A percentile compares a stretch with the other conserved stretches of the same genome.
Evolutionary conservation across 768 basidiomycete species (phyloP).

Genomic region (Lyophyllum semitale): DNA sequence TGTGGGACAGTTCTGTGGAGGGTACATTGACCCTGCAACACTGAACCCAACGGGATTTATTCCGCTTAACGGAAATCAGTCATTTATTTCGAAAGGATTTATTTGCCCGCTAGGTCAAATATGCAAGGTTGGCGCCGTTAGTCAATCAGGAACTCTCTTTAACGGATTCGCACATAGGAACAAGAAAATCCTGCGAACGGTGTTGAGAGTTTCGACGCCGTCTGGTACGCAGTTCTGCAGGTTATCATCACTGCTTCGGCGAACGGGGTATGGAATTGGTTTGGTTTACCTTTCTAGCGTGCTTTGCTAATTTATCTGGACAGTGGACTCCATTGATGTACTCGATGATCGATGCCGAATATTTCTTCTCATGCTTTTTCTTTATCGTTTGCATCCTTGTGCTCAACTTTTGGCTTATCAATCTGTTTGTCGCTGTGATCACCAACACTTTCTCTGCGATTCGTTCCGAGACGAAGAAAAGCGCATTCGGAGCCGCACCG

Average conservation of each 20-base stretch:
- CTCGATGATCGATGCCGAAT: conserved; percentile 85
- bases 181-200: conserved; percentile 63
- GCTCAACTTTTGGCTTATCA: conserved; percentile 93
- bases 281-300: not conserved
- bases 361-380: conserved; percentile 83
- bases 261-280: conserved; percentile 57
- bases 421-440: conserved; percentile 94
- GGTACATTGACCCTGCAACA: conserved; percentile 65
- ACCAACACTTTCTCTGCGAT: conserved; percentile 92
- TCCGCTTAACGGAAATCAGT: conserved; percentile 26
- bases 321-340: conserved; percentile 89
- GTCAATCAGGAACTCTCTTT: not conserved
- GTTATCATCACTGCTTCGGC: conserved; percentile 83
- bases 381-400: conserved; percentile 84
- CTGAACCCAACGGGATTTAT: conserved; percentile 44
- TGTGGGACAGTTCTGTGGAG: conserved; percentile 72
- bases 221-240: conserved; percentile 80
- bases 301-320: not conserved
- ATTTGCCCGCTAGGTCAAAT: conserved; percentile 87
- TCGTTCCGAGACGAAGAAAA: conserved; percentile 80
- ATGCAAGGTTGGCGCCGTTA: conserved; percentile 56
- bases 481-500: conserved; percentile 87
- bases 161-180: conserved; percentile 42
- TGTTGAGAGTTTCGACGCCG: conserved; percentile 85
- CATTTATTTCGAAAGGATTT: conserved; percentile 66